A percentile compares a stretch with the other conserved stretches of the same genome.
Conservation (phyloP, 164 flowering plant species). For the Cinnamomum micranthum region DNA sequence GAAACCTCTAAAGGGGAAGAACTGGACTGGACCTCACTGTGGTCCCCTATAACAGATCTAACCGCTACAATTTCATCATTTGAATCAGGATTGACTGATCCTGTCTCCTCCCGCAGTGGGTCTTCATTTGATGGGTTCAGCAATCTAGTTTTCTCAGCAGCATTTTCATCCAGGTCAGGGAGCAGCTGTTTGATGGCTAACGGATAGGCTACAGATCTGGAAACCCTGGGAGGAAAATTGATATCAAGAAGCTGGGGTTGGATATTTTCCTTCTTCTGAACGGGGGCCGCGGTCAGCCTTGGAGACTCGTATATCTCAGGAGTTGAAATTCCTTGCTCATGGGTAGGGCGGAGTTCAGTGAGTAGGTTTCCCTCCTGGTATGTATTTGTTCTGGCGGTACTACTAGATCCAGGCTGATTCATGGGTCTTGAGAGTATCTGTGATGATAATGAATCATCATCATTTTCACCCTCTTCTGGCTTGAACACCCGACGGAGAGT, state of each 20-base stretch:
- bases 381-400: constrained; percentile 29
- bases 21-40: constrained; percentile 69
- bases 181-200: constrained; percentile 26
- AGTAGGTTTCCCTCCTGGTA: constrained; percentile 32
- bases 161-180: constrained; percentile 38
- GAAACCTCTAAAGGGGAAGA: constrained; percentile 43
- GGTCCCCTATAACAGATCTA: constrained; percentile 53
- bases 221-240: constrained; percentile 71
- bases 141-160: constrained; percentile 20
- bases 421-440: constrained; percentile 35
- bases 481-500: constrained; percentile 74
- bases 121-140: constrained; percentile 19
- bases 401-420: constrained; percentile 43
- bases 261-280: constrained; percentile 40
- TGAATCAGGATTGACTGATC: constrained; percentile 19
- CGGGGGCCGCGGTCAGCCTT: constrained; percentile 51
- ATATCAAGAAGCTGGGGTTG: constrained; percentile 80
- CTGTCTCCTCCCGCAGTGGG: constrained; percentile 15
- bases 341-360: constrained; percentile 30
- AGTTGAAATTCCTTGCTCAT: constrained; percentile 77
- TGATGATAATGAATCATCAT: constrained; percentile 55
- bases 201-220: constrained; percentile 28
- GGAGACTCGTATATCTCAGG: constrained; percentile 90
- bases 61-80: constrained; percentile 51
- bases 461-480: constrained; percentile 52